A percentile compares a stretch with the other conserved stretches of the same genome.
These are phyloP conservation scores for Cystofilobasidium bisporidii DNA, from an alignment of 768 basidiomycete genomes.

Conservation along the genomic window DNA sequence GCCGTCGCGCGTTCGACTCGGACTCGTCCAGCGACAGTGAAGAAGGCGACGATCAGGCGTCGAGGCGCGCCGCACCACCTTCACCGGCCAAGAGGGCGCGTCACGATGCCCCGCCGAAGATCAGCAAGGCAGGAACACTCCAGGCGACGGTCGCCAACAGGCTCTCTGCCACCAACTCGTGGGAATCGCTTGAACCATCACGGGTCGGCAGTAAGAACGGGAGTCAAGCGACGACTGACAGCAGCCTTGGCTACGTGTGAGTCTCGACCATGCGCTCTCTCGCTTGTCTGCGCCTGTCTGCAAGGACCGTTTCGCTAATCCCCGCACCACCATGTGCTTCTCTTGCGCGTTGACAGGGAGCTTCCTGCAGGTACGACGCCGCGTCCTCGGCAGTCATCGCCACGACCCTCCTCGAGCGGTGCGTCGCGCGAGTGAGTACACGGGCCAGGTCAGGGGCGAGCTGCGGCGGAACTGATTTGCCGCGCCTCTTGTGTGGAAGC, in stretches of 20 bases:
- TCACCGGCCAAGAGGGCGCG: neutral
- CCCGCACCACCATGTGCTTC: no score
- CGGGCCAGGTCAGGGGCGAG: neutral
- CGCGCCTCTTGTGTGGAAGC: no score
- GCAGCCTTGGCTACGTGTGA: slow-evolving; percentile 11
- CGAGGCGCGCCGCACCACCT: neutral
- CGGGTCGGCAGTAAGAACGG: neutral
- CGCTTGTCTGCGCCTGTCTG: no score
- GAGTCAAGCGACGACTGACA: neutral
- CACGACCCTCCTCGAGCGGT: neutral
- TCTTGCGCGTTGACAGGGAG: neutral
- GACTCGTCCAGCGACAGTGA: neutral
- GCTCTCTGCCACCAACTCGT: neutral
- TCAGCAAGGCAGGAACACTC: neutral
- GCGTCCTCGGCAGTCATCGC: neutral
- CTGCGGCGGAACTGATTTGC: neutral
- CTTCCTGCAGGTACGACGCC: neutral
- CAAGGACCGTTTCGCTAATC: no score
- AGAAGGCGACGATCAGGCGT: no score
- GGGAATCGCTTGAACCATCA: neutral
- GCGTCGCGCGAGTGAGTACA: no score
- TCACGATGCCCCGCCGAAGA: neutral
- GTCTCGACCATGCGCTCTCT: no score
- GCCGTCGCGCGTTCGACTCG: neutral
- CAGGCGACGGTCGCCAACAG: neutral